Percentiles rank a stretch among this genome's conserved stretches.
These are phyloP conservation scores for Ogataea sp. DNA, from an alignment of 805 yeast species.

Conservation along the genomic window DNA sequence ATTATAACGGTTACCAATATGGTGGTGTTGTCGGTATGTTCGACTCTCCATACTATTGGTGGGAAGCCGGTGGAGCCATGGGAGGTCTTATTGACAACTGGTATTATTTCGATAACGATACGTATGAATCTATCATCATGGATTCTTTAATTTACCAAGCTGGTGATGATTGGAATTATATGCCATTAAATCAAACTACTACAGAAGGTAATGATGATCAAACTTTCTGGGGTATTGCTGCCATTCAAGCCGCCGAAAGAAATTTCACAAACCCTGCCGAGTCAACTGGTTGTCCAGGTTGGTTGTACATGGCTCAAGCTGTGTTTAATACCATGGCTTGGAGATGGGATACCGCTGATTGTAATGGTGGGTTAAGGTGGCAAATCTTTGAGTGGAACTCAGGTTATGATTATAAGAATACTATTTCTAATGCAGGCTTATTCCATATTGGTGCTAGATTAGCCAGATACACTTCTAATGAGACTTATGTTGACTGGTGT, in stretches of 20 bases:
- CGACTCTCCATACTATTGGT: slow-evolving; percentile 90
- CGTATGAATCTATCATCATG: slow-evolving; percentile 51
- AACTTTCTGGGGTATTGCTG: slow-evolving; percentile 94
- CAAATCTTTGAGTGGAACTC: slow-evolving; percentile 92
- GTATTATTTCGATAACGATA: slow-evolving; percentile 59
- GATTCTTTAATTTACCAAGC: slow-evolving; percentile 65
- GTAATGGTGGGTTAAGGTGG: slow-evolving; percentile 94
- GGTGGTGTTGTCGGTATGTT: slow-evolving; percentile 90
- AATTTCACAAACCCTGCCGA: slow-evolving; percentile 80
- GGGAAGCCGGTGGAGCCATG: slow-evolving; percentile 98
- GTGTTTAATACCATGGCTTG: slow-evolving; percentile 83
- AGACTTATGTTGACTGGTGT: slow-evolving; percentile 66
- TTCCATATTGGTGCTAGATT: slow-evolving; percentile 84
- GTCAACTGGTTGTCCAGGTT: slow-evolving; percentile 49
- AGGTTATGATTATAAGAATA: slow-evolving; percentile 88
- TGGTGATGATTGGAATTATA: slow-evolving; percentile 67
- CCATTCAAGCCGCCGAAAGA: slow-evolving; percentile 85
- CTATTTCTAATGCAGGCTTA: slow-evolving; percentile 85
- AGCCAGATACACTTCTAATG: slow-evolving; percentile 74
- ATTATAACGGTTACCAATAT: slow-evolving; percentile 50
- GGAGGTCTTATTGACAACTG: slow-evolving; percentile 79
- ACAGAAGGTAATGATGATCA: slow-evolving; percentile 98
- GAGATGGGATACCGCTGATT: slow-evolving; percentile 71
- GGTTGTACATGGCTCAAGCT: slow-evolving; percentile 84
- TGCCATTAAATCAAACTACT: slow-evolving; percentile 81